phyloP scores from a whole-genome alignment of 495 filamentous ascomycete genomes.

The Penicillium alfredii region DNA sequence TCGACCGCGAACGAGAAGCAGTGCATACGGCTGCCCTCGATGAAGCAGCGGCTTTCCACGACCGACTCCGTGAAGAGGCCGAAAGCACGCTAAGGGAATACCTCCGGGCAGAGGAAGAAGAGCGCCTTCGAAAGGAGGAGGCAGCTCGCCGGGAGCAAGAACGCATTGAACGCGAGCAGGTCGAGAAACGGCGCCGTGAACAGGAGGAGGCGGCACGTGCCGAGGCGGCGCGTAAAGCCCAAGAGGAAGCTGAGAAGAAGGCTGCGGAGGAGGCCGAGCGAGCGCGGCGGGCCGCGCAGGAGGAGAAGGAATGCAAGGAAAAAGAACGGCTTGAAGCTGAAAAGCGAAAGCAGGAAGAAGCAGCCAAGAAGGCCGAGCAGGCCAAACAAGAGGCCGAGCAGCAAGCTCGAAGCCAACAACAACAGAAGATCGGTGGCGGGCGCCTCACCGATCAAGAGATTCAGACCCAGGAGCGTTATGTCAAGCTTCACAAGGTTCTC shows the following conservation, averaged over 20 bases:
- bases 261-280: slow-evolving; percentile 35
- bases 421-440: slow-evolving; percentile 24
- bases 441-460: slow-evolving; percentile 30
- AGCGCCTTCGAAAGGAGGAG: slow-evolving; percentile 29
- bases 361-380: slow-evolving; percentile 31
- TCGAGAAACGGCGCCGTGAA: slow-evolving; percentile 30
- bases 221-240: slow-evolving; percentile 35
- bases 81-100: slow-evolving; percentile 34
- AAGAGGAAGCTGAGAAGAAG: slow-evolving; percentile 39
- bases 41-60: slow-evolving; percentile 55
- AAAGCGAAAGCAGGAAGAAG: slow-evolving; percentile 34
- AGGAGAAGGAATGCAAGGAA: slow-evolving; percentile 50
- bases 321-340: slow-evolving; percentile 34
- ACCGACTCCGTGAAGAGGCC: slow-evolving; percentile 57
- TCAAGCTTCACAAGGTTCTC: slow-evolving; percentile 63
- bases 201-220: slow-evolving; percentile 38
- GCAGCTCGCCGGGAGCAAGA: slow-evolving; percentile 32
- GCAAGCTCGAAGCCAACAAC: slow-evolving; percentile 24
- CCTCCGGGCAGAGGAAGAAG: slow-evolving; percentile 33
- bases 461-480: slow-evolving; percentile 52
- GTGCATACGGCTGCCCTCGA: slow-evolving; percentile 57
- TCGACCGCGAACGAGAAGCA: slow-evolving; percentile 37
- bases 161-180: slow-evolving; percentile 32
- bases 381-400: slow-evolving; percentile 29
- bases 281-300: slow-evolving; percentile 35